Evolutionary conservation across 495 filamentous ascomycete species (phyloP).

Genomic region (Gamarada debralockiae): DNA sequence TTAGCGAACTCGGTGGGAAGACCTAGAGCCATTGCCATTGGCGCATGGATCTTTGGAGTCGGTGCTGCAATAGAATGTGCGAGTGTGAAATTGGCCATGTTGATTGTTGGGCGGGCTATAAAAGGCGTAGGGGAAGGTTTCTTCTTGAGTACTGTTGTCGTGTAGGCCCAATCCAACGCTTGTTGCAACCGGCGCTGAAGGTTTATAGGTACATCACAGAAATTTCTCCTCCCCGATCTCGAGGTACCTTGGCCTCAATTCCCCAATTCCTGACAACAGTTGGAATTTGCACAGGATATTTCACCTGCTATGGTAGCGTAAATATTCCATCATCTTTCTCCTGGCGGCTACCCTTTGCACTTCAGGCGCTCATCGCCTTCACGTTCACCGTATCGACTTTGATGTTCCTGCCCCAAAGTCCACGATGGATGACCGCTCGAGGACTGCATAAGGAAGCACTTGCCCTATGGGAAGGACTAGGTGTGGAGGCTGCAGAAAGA

Average conservation of each 20-base stretch:
- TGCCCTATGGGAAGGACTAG: slow-evolving; percentile 39
- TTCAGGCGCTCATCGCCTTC: slow-evolving; percentile 40
- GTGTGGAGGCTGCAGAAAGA: slow-evolving; percentile 44
- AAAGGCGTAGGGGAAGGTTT: slow-evolving; percentile 57
- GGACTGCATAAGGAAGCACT: slow-evolving; percentile 33
- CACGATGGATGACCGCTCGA: slow-evolving; percentile 36
- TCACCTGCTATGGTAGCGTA: slow-evolving; percentile 57
- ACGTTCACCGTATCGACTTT: slow-evolving; percentile 33
- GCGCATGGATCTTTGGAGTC: slow-evolving; percentile 48
- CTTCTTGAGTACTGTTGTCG: slow-evolving; percentile 52
- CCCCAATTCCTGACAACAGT: slow-evolving; percentile 52
- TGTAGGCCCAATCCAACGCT: slow-evolving; percentile 23
- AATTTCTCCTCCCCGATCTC: slow-evolving; percentile 48
- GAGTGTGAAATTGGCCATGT: slow-evolving; percentile 45
- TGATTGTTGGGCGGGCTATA: slow-evolving; percentile 51
- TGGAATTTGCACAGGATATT: slow-evolving; percentile 53
- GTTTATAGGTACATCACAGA: slow-evolving; percentile 52
- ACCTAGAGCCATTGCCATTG: slow-evolving; percentile 47
- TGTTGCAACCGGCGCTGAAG: background rate
- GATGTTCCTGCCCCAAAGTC: slow-evolving; percentile 36
- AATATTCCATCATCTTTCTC: slow-evolving; percentile 46
- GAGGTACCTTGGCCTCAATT: slow-evolving; percentile 50
- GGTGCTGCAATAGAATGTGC: slow-evolving; percentile 47
- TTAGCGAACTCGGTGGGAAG: slow-evolving; percentile 57
- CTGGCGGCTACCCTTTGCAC: slow-evolving; percentile 52